These are phyloP conservation scores for Pouteria campechiana DNA, from an alignment of 179 eudicot genomes.

Conservation along the genomic window DNA sequence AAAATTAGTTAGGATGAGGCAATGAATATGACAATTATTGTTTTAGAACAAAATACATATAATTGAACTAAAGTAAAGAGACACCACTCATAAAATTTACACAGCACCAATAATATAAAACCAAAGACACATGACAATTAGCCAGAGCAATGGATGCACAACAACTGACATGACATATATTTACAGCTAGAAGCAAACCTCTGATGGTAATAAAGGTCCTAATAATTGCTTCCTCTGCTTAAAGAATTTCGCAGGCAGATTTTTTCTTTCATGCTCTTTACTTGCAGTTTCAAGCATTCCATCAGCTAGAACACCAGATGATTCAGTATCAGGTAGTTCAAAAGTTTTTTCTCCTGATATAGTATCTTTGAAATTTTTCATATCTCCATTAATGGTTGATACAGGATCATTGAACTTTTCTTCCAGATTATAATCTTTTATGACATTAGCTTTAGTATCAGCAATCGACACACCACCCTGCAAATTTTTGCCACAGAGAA, in stretches of 20 bases:
- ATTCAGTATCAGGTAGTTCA: slow-evolving; percentile 11
- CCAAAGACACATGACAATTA: no score
- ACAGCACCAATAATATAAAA: no score
- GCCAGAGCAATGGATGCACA: no score
- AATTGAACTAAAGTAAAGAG: no score
- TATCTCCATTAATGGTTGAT: slow-evolving; percentile 23
- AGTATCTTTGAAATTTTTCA: no score
- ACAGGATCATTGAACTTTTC: no score
- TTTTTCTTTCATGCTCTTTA: slow-evolving; percentile 12
- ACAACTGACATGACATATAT: no score
- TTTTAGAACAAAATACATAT: no score
- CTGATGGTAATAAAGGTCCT: slow-evolving; percentile 48
- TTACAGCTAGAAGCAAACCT: slow-evolving; percentile 38
- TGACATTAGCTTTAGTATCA: slow-evolving; percentile 27
- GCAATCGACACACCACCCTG: slow-evolving; percentile 30
- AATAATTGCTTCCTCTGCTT: slow-evolving; percentile 27
- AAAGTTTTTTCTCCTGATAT: slow-evolving; percentile 6
- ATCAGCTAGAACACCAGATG: slow-evolving; percentile 6
- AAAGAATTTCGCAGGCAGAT: slow-evolving; percentile 9
- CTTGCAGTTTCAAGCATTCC: slow-evolving; percentile 2
- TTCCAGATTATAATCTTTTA: slow-evolving; percentile 21
- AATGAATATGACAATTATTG: no score
- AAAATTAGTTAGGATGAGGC: no score
- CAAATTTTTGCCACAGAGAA: not conserved
- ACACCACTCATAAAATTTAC: no score